Conservation (phyloP, 2,329 filamentous ascomycete species). For the Aureobasidium musti region DNA sequence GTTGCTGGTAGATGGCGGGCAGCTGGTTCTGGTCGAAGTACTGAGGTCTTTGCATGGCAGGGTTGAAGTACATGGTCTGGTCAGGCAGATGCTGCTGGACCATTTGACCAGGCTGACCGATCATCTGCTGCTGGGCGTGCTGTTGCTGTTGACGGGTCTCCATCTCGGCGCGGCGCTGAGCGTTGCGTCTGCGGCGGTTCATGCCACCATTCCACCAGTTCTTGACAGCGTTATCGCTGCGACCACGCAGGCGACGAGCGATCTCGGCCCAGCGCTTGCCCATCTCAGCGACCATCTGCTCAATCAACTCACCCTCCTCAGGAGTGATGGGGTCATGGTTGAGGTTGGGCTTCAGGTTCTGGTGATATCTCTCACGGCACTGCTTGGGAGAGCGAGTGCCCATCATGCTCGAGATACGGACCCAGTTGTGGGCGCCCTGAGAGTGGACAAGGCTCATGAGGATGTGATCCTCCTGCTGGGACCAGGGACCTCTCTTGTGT, state of each 20-base stretch:
- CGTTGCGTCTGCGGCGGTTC: slow-evolving; percentile 66
- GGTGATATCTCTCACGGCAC: slow-evolving; percentile 90
- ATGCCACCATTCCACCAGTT: slow-evolving; percentile 97
- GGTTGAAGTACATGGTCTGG: slow-evolving; percentile 33
- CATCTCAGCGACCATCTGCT: slow-evolving; percentile 72
- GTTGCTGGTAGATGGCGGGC: slow-evolving; percentile 33
- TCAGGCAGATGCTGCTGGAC: slow-evolving; percentile 35
- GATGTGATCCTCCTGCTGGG: slow-evolving; percentile 70
- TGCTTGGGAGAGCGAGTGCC: slow-evolving; percentile 84
- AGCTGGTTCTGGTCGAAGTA: slow-evolving; percentile 33
- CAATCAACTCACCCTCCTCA: slow-evolving; percentile 72
- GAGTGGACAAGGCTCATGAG: slow-evolving; percentile 70
- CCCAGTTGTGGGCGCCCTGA: slow-evolving; percentile 84
- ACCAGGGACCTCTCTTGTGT: slow-evolving; percentile 80
- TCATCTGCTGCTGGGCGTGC: slow-evolving; percentile 33
- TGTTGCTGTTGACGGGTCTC: slow-evolving; percentile 36
- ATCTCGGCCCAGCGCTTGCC: slow-evolving; percentile 95
- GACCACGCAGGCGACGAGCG: slow-evolving; percentile 74
- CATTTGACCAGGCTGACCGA: slow-evolving; percentile 33
- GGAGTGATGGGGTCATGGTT: slow-evolving; percentile 76
- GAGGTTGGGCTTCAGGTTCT: slow-evolving; percentile 85
- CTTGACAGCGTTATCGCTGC: slow-evolving; percentile 94
- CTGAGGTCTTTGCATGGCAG: slow-evolving; percentile 30
- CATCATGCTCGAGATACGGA: slow-evolving; percentile 75
- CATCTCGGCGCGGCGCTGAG: slow-evolving; percentile 40